Percentiles rank a stretch among this genome's conserved stretches.
These are phyloP conservation scores for Diversispora epigaea DNA, from an alignment of 192 early-diverging fungal species.

Conservation along the genomic window DNA sequence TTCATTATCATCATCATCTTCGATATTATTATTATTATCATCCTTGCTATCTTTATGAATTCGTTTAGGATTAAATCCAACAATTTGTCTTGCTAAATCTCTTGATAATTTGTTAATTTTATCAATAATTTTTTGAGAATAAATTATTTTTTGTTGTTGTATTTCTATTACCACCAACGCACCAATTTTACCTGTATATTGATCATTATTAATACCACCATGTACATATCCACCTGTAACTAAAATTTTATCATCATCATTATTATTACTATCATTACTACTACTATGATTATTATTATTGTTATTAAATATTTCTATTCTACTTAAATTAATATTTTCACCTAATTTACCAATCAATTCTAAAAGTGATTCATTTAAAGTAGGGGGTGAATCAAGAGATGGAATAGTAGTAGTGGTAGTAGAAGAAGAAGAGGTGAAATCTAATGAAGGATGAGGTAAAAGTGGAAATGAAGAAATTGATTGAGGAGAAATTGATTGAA, in stretches of 20 bases:
- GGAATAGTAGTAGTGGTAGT: slow-evolving; percentile 16
- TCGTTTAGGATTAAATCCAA: slow-evolving; percentile 72
- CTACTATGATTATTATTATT: slow-evolving; percentile 39
- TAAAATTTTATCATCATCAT: slow-evolving; percentile 12
- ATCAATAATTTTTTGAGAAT: slow-evolving; percentile 22
- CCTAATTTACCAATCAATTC: slow-evolving; percentile 83
- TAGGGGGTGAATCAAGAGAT: slow-evolving; percentile 39
- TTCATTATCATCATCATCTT: slow-evolving; percentile 38
- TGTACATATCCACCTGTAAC: slow-evolving; percentile 72
- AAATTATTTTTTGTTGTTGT: slow-evolving; percentile 39
- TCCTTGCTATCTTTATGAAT: slow-evolving; percentile 49
- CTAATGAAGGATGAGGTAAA: slow-evolving; percentile 46
- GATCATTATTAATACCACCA: slow-evolving; percentile 49
- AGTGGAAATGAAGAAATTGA: slow-evolving; percentile 50
- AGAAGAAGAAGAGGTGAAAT: too few species aligned
- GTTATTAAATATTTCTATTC: slow-evolving; percentile 41
- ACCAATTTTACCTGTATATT: slow-evolving; percentile 73
- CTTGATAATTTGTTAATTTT: slow-evolving; percentile 59
- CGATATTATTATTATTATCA: slow-evolving; percentile 49
- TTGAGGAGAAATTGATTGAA: slow-evolving; percentile 42
- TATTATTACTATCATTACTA: slow-evolving; percentile 32
- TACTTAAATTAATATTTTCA: slow-evolving; percentile 85
- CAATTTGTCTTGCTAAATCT: slow-evolving; percentile 84
- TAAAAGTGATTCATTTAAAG: slow-evolving; percentile 64
- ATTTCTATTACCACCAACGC: slow-evolving; percentile 68